A percentile compares a stretch with the other conserved stretches of the same genome.
phyloP scores from a whole-genome alignment of 345 rosid genomes.

The Gynandropsis gynandra region DNA sequence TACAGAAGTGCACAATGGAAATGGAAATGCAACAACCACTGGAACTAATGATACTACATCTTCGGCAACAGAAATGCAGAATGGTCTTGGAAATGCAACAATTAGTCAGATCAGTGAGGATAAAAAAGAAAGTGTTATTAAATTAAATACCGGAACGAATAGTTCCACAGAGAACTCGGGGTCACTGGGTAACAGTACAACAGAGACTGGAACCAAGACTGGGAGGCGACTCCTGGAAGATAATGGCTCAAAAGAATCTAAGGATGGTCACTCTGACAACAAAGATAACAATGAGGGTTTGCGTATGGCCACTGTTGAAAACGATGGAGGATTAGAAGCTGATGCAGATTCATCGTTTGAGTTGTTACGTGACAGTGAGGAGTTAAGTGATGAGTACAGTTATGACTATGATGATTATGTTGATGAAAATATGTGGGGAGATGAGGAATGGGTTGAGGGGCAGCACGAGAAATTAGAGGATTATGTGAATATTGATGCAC shows the following conservation, averaged over 20 bases:
- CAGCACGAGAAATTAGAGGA: slow-evolving; percentile 84
- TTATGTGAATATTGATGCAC: slow-evolving; percentile 84
- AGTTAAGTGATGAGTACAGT: slow-evolving; percentile 77
- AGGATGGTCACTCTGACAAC: slow-evolving; percentile 41
- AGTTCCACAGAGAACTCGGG: slow-evolving; percentile 35
- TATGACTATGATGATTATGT: slow-evolving; percentile 95
- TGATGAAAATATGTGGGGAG: slow-evolving; percentile 89
- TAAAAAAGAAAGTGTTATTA: slow-evolving; percentile 33
- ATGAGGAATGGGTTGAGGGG: slow-evolving; percentile 88
- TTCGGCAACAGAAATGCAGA: slow-evolving; percentile 15
- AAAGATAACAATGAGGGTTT: slow-evolving; percentile 34
- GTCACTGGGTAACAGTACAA: slow-evolving; percentile 30
- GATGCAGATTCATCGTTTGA: slow-evolving; percentile 95
- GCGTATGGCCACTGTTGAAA: slow-evolving; percentile 69
- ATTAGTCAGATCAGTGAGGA: slow-evolving; percentile 15
- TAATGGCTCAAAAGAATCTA: slow-evolving; percentile 39
- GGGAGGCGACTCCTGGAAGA: slow-evolving; percentile 80
- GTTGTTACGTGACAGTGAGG: slow-evolving; percentile 80
- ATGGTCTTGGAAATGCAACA: slow-evolving; percentile 19
- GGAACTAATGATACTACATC: slow-evolving; percentile 14
- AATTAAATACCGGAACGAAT: slow-evolving; percentile 29
- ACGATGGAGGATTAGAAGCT: slow-evolving; percentile 67
- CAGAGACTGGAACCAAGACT: slow-evolving; percentile 38
- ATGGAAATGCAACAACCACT: background rate
- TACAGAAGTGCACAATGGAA: background rate